Evolutionary conservation across 2,329 filamentous ascomycete species (phyloP).

Genomic region (Microcyclospora pomicola): DNA sequence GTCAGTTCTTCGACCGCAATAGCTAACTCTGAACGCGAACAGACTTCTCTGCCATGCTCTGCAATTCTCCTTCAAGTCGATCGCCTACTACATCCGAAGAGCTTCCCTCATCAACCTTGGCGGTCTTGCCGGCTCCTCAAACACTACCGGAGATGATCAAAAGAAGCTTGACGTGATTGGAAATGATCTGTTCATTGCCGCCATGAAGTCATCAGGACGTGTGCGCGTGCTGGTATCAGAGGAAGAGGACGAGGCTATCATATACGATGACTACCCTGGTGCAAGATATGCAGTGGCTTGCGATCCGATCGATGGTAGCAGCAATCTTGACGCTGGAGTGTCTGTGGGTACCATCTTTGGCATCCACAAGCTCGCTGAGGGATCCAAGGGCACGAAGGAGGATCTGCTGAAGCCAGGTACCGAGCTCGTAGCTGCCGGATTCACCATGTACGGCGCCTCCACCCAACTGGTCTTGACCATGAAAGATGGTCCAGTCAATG

Average conservation of each 20-base stretch:
- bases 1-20: background rate
- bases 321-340: constrained; percentile 93
- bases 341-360: constrained; percentile 96
- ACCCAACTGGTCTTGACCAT: constrained; percentile 95
- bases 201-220: constrained; percentile 85
- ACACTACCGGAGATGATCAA: constrained; percentile 92
- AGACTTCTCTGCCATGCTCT: constrained; percentile 93
- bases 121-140: constrained; percentile 85
- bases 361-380: constrained; percentile 77
- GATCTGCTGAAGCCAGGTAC: constrained; percentile 82
- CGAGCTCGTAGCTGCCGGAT: constrained; percentile 86
- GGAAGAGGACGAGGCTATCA: constrained; percentile 87
- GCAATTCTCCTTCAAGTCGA: constrained; percentile 99
- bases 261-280: constrained; percentile 58
- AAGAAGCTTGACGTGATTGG: constrained; percentile 99
- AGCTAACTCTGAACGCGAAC: constrained; percentile 9
- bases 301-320: constrained; percentile 95
- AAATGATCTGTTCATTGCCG: constrained; percentile 92
- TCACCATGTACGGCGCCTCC: constrained; percentile 99
- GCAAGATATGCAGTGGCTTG: constrained; percentile 89
- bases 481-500: constrained; percentile 82
- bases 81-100: constrained; percentile 97
- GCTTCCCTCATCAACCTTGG: constrained; percentile 80
- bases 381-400: constrained; percentile 59
- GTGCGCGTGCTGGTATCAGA: constrained; percentile 91